A percentile compares a stretch with the other conserved stretches of the same genome.
These are phyloP conservation scores for Coix lacrymajobi DNA, from an alignment of 176 grass and related monocot genomes.

Conservation along the genomic window DNA sequence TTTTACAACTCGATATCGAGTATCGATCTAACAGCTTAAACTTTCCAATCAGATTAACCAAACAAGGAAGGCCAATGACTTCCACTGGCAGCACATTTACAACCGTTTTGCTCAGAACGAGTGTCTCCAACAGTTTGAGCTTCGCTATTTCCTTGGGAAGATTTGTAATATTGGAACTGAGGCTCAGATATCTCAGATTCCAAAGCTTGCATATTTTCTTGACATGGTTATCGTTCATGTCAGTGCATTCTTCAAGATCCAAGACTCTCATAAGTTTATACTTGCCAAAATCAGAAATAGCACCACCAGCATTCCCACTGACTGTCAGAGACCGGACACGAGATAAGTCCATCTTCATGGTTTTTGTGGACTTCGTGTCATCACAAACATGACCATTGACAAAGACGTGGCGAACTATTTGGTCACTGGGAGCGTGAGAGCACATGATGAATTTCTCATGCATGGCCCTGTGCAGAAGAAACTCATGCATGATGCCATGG, in stretches of 20 bases:
- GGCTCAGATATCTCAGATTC: conserved; percentile 32
- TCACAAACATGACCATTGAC: background rate
- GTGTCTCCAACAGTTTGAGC: conserved; percentile 8
- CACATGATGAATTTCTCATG: background rate
- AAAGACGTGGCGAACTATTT: background rate
- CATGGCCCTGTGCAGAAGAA: background rate
- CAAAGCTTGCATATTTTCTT: conserved; percentile 21
- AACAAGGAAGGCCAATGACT: background rate
- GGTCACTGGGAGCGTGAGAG: background rate
- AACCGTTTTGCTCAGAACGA: background rate
- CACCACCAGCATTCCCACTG: background rate
- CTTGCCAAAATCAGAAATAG: background rate
- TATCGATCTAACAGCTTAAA: background rate
- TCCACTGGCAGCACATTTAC: conserved; percentile 1
- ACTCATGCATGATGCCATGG: background rate
- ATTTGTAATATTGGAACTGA: background rate
- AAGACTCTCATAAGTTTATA: conserved; percentile 8
- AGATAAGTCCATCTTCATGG: background rate
- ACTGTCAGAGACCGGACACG: background rate
- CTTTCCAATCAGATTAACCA: conserved; percentile 15
- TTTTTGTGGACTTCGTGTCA: background rate
- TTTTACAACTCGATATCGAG: background rate
- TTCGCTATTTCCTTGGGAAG: conserved; percentile 12
- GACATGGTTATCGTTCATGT: background rate
- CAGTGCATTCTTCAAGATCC: conserved; percentile 7